Evolutionary conservation across 2,329 filamentous ascomycete genomes (phyloP), one percentile per base, ranked within the genome.

Genomic region (Botrytis elliptica): DNA sequence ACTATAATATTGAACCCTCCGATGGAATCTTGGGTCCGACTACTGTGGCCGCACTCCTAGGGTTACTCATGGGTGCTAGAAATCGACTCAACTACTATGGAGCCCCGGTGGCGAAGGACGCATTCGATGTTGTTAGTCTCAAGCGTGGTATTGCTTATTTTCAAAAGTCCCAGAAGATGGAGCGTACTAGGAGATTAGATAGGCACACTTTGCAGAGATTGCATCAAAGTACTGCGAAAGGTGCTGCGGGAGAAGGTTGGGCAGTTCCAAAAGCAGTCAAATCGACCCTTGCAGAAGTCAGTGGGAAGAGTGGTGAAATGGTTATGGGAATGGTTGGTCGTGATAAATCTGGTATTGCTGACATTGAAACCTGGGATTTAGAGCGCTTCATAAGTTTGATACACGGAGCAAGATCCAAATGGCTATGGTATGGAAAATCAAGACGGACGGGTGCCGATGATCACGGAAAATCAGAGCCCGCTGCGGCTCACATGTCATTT

Each of bases 221-320:
- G 63, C 95, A 97, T 78, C 89, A 88, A 66, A 89, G 87, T n/a
- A 98, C 95, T 20, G 93, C 93, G 57, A 98, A 97, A 81, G 94
- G 94, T 46, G 95, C 94, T 3, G 92, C 92, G 69, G 92, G 93
- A 49, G 94, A 98, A 80, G 92, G 92, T 4, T 98, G 95, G 93
- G 92, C 92, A 25, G 93, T 97, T n/a, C 93, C 94, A 69, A 92
- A 93, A 79, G 95, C 95, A 29, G 94, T 99, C 79, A 98, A 98
- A 81, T 97, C 94, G 4, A 98, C 95, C 0, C 93, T 98, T 65
- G 94, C 93, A 29, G 96, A 98, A 82, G 89, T 99, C 57, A 94
- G 94, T 77, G 95, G 96, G 22, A 97, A 98, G 81, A 92, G 95
- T 71, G 95, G 95, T 66, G 95, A 98, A 82, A 93, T 98, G 84